Evolutionary conservation across 441 rosid species (phyloP), one percentile per base, ranked within the genome.

Genomic region (Raphanus hybrid): DNA sequence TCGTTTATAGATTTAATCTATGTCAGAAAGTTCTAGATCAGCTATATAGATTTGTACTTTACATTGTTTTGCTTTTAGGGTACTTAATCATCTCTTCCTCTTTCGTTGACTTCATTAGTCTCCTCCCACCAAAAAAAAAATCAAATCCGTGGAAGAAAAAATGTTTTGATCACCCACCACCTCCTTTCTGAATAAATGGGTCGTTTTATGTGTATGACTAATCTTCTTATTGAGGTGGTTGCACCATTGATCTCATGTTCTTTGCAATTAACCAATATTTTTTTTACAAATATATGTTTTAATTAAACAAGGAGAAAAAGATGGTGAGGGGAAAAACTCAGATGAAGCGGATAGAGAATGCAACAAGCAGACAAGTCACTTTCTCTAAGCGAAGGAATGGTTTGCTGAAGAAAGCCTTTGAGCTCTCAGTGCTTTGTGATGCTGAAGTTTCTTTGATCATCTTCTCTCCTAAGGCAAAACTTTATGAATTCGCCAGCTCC

Each of bases 291-390:
- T 23, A 23, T 23, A 23, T 23, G 26, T 23, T 23, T 23, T 23
- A 23, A 18, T 7, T 54, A 54, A 73, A 55, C 9, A 64, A 75
- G 41, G n/a, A 69, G 14, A 23, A 5, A 8, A 64, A 87, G 41
- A 92, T 92, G 98, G 98, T 91, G 87, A 90, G 98, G 76, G 98
- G 98, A 15, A 93, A 93, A 87, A 93, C 97, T 29, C 91, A 90
- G 80, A 87, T 91, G 98, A 87, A 85, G 82, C 80, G 95, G 41
- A 93, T 91, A 86, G 98, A 91, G 84, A 93, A 93, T 72, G 90
- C 95, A 3, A 87, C 98, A 64, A 93, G 97, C 87, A 85, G 94
- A 84, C 96, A 91, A 85, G 98, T 92, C 0, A 92, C 98, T 29
- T 92, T 92, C 86, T 92, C 98, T 12, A 92, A 92, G 75, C 59